Percentiles rank a stretch among this genome's conserved stretches.
phyloP scores from a whole-genome alignment of 148 eudicot species.

The Rhododendron kiyosumense region DNA sequence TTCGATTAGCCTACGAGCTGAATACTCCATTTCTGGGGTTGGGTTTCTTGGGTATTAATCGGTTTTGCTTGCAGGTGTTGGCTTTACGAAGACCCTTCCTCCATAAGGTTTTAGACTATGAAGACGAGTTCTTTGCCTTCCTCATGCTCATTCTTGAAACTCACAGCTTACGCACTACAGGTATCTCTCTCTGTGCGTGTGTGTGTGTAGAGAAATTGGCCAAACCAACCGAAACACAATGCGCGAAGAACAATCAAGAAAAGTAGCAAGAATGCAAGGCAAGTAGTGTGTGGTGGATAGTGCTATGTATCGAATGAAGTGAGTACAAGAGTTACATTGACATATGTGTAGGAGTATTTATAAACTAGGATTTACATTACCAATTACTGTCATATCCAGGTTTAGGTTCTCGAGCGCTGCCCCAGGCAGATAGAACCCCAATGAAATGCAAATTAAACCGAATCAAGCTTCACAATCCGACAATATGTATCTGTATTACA shows the following conservation, averaged over 20 bases:
- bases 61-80: conserved; percentile 55
- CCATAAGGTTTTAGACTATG: conserved; percentile 83
- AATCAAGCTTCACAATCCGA: not conserved
- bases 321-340: not conserved
- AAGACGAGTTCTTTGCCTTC: conserved; percentile 91
- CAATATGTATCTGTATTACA: not conserved
- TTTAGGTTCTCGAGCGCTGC: not conserved
- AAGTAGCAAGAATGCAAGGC: not conserved
- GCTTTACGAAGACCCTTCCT: conserved; percentile 89
- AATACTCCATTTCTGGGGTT: not conserved
- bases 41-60: not conserved
- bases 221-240: not conserved
- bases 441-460: not conserved
- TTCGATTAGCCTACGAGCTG: not conserved
- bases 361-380: not conserved
- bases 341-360: not conserved
- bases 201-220: not conserved
- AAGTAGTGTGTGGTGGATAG: not conserved
- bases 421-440: not conserved
- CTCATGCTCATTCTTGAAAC: conserved; percentile 85
- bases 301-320: not conserved
- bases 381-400: not conserved
- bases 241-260: not conserved
- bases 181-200: conserved; percentile 25
- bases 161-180: conserved; percentile 91